Conservation (phyloP, 495 filamentous ascomycete genomes). For the Tirmania nivea region DNA sequence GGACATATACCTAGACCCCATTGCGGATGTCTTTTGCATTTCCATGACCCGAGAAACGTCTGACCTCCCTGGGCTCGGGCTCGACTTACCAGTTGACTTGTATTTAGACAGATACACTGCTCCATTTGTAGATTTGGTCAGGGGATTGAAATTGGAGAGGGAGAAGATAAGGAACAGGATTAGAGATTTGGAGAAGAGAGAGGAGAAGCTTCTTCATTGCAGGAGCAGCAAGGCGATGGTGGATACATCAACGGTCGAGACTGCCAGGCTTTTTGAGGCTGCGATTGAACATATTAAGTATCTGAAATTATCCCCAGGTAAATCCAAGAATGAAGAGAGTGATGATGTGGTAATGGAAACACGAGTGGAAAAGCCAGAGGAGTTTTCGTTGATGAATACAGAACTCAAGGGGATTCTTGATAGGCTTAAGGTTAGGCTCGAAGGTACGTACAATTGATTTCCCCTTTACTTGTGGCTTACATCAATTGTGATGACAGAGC, state of each 20-base stretch:
- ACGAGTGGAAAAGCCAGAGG: slow-evolving; percentile 1
- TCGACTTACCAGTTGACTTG: slow-evolving; percentile 48
- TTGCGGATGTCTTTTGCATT: slow-evolving; percentile 48
- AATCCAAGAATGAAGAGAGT: neutral
- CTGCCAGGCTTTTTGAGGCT: slow-evolving; percentile 11
- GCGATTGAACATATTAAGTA: slow-evolving; percentile 8
- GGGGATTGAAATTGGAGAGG: slow-evolving; percentile 28
- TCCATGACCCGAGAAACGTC: slow-evolving; percentile 29
- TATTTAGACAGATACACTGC: slow-evolving; percentile 64
- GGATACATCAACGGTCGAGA: slow-evolving; percentile 5
- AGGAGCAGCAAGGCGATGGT: neutral
- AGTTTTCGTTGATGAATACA: neutral
- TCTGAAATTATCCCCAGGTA: neutral
- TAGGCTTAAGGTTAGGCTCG: slow-evolving; percentile 13
- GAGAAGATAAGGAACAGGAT: slow-evolving; percentile 20
- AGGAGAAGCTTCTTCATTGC: slow-evolving; percentile 4
- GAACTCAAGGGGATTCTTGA: slow-evolving; percentile 11
- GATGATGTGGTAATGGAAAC: neutral
- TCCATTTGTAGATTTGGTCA: slow-evolving; percentile 30
- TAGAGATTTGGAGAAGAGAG: slow-evolving; percentile 8
- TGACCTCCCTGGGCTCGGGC: slow-evolving; percentile 26
- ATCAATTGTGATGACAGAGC: neutral
- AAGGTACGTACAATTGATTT: slow-evolving; percentile 6
- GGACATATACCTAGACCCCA: slow-evolving; percentile 23
- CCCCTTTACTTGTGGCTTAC: neutral